phyloP scores from a whole-genome alignment of 78 protist species.

The Monocercomonoides exilis region DNA sequence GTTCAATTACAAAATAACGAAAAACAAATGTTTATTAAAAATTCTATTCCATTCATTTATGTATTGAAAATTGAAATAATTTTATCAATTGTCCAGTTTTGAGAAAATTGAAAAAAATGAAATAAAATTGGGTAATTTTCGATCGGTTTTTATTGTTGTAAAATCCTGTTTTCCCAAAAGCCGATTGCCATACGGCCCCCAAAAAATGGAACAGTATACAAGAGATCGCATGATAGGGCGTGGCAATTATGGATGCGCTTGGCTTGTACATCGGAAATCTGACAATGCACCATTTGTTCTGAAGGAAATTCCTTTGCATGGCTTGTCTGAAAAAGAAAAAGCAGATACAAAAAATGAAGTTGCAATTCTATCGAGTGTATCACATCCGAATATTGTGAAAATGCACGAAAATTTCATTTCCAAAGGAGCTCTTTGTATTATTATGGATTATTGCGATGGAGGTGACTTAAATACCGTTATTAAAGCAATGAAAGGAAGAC shows the following conservation, averaged over 20 bases:
- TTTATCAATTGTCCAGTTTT: no score
- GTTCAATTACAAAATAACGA: no score
- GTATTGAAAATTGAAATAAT: no score
- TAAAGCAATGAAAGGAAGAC: background rate
- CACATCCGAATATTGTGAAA: slow-evolving; percentile 27
- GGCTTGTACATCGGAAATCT: background rate
- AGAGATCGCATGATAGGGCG: slow-evolving; percentile 18
- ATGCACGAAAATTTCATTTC: slow-evolving; percentile 17
- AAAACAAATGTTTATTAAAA: no score
- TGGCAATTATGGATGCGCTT: slow-evolving; percentile 32
- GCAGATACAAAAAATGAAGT: slow-evolving; percentile 24
- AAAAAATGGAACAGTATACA: slow-evolving; percentile 13
- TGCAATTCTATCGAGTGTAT: slow-evolving; percentile 7
- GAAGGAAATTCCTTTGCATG: background rate
- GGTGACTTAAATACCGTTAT: slow-evolving; percentile 46
- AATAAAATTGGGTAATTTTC: no score
- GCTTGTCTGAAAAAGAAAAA: background rate
- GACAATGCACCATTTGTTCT: background rate
- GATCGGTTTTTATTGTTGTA: no score
- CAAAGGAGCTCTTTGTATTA: slow-evolving; percentile 13
- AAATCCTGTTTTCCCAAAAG: no score
- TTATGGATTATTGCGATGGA: slow-evolving; percentile 43
- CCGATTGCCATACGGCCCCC: no score
- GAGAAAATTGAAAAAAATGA: no score
- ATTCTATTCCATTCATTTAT: no score